phyloP scores from a whole-genome alignment of 1,284 basidiomycete genomes.

The Cronartium quercuum region DNA sequence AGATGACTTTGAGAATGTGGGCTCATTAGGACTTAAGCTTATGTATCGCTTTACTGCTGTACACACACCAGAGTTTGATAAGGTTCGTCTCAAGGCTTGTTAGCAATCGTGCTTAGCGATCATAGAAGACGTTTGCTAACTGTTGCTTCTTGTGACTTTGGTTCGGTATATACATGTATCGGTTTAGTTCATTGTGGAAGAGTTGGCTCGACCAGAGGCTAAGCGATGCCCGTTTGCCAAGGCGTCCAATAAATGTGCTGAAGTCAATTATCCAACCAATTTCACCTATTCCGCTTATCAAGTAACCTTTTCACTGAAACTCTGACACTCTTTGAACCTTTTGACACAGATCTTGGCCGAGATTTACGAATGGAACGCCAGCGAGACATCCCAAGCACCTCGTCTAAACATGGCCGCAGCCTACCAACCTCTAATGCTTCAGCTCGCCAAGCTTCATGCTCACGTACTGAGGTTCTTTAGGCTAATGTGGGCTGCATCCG shows the following conservation, averaged over 20 bases:
- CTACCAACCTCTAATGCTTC: conserved; percentile 84
- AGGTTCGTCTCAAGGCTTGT: conserved; percentile 54
- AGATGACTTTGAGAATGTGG: conserved; percentile 74
- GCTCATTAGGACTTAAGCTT: conserved; percentile 70
- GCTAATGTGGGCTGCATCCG: conserved; percentile 90
- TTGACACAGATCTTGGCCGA: conserved; percentile 33
- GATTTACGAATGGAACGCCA: conserved; percentile 37
- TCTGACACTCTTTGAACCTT: neutral
- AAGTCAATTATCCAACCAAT: conserved; percentile 66
- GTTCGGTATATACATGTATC: neutral
- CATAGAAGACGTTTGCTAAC: neutral
- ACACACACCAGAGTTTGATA: conserved; percentile 73
- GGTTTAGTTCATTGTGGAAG: conserved; percentile 68
- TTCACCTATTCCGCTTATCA: conserved; percentile 62
- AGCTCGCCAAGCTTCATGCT: conserved; percentile 73
- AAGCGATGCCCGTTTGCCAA: conserved; percentile 77
- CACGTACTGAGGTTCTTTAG: conserved; percentile 82
- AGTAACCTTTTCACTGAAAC: conserved; percentile 12
- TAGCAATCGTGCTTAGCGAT: neutral
- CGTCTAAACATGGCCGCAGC: conserved; percentile 47
- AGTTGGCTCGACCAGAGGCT: conserved; percentile 67
- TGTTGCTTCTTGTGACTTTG: neutral
- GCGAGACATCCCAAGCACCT: conserved; percentile 12
- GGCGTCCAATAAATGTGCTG: conserved; percentile 79
- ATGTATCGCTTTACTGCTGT: conserved; percentile 65